phyloP scores from a whole-genome alignment of 441 rosid genomes.

The Theobroma grandiflorum region DNA sequence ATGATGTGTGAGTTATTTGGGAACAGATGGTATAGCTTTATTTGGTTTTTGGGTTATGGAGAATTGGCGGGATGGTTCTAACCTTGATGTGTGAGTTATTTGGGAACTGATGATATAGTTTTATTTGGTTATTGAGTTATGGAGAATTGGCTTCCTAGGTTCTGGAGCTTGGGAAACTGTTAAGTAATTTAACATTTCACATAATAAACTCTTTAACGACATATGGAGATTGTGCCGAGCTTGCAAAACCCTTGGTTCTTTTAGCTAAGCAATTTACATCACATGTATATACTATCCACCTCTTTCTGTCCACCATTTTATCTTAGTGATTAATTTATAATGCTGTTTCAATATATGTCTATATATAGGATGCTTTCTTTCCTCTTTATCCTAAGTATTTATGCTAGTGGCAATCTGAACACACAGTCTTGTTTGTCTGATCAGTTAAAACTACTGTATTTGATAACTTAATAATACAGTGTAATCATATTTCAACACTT shows the following conservation, averaged over 20 bases:
- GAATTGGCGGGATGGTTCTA: too few relatives aligned
- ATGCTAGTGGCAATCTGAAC: not conserved
- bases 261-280: not conserved
- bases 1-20: too few relatives aligned
- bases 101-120: too few relatives aligned
- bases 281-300: not conserved
- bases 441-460: not conserved
- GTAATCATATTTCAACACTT: not conserved
- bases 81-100: too few relatives aligned
- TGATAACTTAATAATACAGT: not conserved
- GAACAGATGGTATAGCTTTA: too few relatives aligned
- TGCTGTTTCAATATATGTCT: not conserved
- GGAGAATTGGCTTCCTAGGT: not conserved
- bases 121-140: not conserved
- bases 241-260: conserved; percentile 5
- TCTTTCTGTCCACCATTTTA: not conserved
- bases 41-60: too few relatives aligned
- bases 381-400: not conserved
- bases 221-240: not conserved
- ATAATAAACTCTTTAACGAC: not conserved
- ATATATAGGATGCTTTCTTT: not conserved
- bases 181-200: conserved; percentile 3
- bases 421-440: not conserved
- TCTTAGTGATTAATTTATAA: not conserved
- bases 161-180: not conserved